These are phyloP conservation scores for Leptographium galeiforme DNA, from an alignment of 2,329 filamentous ascomycete species.

Conservation along the genomic window DNA sequence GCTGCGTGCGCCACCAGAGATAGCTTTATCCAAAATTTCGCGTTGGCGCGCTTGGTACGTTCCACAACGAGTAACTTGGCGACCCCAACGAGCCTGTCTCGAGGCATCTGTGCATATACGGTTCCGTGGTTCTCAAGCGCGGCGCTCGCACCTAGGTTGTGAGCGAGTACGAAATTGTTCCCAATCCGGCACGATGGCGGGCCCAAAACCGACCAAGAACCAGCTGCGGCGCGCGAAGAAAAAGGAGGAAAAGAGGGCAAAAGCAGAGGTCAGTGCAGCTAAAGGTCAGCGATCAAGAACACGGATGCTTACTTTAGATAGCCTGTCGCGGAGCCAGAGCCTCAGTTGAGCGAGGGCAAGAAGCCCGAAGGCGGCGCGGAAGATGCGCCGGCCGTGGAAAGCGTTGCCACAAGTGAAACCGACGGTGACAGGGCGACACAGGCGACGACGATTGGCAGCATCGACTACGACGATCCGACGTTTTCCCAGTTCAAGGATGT, in stretches of 20 bases:
- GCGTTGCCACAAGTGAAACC: conserved; percentile 14
- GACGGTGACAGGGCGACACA: conserved; percentile 30
- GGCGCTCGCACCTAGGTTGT: not conserved
- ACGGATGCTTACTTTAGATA: not conserved
- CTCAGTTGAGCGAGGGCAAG: not conserved
- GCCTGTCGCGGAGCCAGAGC: not conserved
- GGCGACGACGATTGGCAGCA: conserved; percentile 34
- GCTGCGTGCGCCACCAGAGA: not conserved
- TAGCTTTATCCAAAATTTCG: conserved; percentile 4
- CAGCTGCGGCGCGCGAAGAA: conserved; percentile 86
- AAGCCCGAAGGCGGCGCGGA: conserved; percentile 12
- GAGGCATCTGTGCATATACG: no score
- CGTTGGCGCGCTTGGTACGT: not conserved
- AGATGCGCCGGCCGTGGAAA: conserved; percentile 2
- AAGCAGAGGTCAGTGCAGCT: conserved; percentile 32
- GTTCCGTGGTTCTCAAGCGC: no score
- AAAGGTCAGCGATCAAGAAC: not conserved
- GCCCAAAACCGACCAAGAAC: conserved; percentile 77
- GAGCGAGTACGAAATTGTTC: not conserved
- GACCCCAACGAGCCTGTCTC: not conserved
- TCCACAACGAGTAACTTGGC: not conserved
- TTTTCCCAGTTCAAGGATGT: conserved; percentile 76
- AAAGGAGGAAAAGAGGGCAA: conserved; percentile 72
- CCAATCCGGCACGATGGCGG: conserved; percentile 38
- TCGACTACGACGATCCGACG: conserved; percentile 55